A percentile compares a stretch with the other conserved stretches of the same genome.
Conservation (phyloP, 352 stramenopile genomes). For the Saprolegnia parasitica region DNA sequence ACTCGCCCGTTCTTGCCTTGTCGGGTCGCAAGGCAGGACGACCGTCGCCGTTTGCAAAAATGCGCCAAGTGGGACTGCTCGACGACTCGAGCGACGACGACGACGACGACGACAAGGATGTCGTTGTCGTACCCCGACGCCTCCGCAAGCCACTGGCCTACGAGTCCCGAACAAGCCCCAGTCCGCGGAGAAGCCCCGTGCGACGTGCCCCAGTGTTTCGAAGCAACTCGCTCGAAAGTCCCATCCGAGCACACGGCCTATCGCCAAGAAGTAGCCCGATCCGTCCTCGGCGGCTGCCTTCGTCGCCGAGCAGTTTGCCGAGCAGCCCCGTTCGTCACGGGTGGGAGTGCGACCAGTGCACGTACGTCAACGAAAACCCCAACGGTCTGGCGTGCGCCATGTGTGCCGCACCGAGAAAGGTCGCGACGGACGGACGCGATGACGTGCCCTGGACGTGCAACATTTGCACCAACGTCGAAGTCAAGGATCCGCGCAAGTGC, state of each 20-base stretch:
- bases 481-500: not conserved
- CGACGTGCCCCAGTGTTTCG: not conserved
- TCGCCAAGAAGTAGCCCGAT: too few species aligned
- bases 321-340: not conserved
- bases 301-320: not conserved
- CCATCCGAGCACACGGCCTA: too few species aligned
- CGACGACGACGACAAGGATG: not conserved
- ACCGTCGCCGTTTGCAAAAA: not conserved
- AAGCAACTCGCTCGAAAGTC: too few species aligned
- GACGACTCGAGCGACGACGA: not conserved
- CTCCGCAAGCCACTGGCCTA: not conserved
- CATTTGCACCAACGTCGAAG: conserved; percentile 21
- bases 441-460: conserved; percentile 13
- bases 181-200: not conserved
- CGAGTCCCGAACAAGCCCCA: not conserved
- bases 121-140: not conserved
- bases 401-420: conserved; percentile 5
- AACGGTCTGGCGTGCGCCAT: not conserved
- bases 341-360: conserved; percentile 14
- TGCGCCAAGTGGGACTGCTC: not conserved
- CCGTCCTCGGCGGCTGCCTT: too few species aligned
- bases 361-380: conserved; percentile 2
- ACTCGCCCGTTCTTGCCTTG: not conserved
- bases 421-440: not conserved
- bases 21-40: not conserved